These are phyloP conservation scores for Mollisia scopiformis DNA, from an alignment of 2,329 filamentous ascomycete genomes.

Conservation along the genomic window DNA sequence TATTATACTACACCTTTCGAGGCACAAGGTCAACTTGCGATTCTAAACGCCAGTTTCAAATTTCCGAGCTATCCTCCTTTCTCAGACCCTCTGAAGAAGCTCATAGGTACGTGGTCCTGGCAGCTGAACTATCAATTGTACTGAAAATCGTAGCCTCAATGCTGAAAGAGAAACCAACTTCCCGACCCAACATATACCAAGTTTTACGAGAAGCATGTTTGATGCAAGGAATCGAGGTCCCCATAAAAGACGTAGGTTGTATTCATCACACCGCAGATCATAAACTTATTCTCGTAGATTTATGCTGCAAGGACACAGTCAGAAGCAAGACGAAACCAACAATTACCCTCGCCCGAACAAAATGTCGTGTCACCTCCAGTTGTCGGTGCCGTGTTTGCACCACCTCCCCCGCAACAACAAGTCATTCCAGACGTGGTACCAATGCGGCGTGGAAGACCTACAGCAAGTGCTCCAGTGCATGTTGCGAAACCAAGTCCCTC, in stretches of 20 bases:
- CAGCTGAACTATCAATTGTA: background rate
- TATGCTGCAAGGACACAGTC: conserved; percentile 67
- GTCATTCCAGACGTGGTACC: conserved; percentile 87
- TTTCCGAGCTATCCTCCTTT: conserved; percentile 89
- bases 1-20: conserved; percentile 99
- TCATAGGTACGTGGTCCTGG: conserved; percentile 71
- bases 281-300: conserved; percentile 55
- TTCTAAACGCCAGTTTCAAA: conserved; percentile 92
- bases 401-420: conserved; percentile 71
- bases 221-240: conserved; percentile 86
- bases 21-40: conserved; percentile 95
- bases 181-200: conserved; percentile 91
- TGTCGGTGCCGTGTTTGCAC: conserved; percentile 81
- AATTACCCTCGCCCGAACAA: conserved; percentile 58
- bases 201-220: conserved; percentile 83
- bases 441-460: conserved; percentile 86
- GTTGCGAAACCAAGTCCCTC: conserved; percentile 59
- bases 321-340: conserved; percentile 62
- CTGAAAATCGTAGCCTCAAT: conserved; percentile 68
- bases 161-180: conserved; percentile 78
- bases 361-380: conserved; percentile 55
- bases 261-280: background rate
- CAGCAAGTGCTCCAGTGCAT: conserved; percentile 50
- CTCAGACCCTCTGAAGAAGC: conserved; percentile 83
- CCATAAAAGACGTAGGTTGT: conserved; percentile 82